Conservation (phyloP, 805 yeast genomes). For the Cyberlindnera euphorbiae region DNA sequence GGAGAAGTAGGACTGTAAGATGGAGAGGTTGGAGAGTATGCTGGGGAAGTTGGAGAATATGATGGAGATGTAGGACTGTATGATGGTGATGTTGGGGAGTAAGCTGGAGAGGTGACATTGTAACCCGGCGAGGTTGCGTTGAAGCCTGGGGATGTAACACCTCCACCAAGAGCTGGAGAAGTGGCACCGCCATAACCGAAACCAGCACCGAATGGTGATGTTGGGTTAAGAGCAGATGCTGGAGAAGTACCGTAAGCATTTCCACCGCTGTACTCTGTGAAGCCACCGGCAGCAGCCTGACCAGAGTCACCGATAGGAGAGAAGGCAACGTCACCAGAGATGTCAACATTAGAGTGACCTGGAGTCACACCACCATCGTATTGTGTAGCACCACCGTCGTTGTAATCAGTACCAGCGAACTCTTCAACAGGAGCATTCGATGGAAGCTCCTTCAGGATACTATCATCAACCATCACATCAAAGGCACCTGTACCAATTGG, state of each 20-base stretch:
- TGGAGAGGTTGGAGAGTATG: slow-evolving; percentile 73
- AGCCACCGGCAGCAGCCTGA: slow-evolving; percentile 76
- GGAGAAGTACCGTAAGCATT: slow-evolving; percentile 58
- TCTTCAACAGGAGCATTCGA: slow-evolving; percentile 33
- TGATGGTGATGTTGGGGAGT: slow-evolving; percentile 63
- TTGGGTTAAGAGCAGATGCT: slow-evolving; percentile 39
- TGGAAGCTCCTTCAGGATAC: slow-evolving; percentile 54
- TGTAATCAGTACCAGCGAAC: slow-evolving; percentile 34
- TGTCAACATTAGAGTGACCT: slow-evolving; percentile 52
- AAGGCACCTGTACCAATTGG: slow-evolving; percentile 98
- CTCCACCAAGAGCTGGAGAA: slow-evolving; percentile 42
- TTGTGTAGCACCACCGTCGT: slow-evolving; percentile 80
- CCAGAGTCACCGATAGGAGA: slow-evolving; percentile 93
- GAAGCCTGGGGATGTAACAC: slow-evolving; percentile 52
- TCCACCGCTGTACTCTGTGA: slow-evolving; percentile 52
- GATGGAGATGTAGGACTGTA: slow-evolving; percentile 77
- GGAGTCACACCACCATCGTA: slow-evolving; percentile 80
- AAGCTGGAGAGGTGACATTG: slow-evolving; percentile 70
- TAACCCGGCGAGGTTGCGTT: slow-evolving; percentile 51
- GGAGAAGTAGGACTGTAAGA: slow-evolving; percentile 77
- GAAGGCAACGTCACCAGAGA: slow-evolving; percentile 73
- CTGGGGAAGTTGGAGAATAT: slow-evolving; percentile 64
- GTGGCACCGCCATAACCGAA: slow-evolving; percentile 33
- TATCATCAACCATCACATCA: slow-evolving; percentile 92
- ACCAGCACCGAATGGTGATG: slow-evolving; percentile 43